These are phyloP conservation scores for Trametes cingulata DNA, from an alignment of 768 basidiomycete genomes.

Conservation along the genomic window DNA sequence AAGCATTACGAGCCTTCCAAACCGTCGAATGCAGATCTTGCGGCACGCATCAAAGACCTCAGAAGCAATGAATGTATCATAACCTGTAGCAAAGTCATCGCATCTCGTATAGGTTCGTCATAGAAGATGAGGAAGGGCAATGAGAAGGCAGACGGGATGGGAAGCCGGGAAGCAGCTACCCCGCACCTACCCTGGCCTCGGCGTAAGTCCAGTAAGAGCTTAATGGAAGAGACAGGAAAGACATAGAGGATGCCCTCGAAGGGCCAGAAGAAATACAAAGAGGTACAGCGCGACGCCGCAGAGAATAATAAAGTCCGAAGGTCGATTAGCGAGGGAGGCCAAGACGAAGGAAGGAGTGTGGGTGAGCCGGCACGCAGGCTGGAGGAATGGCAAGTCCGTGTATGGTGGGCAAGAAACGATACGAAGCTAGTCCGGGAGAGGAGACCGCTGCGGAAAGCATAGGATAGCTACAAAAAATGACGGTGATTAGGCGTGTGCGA, in stretches of 20 bases:
- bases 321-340: slow-evolving; percentile 8
- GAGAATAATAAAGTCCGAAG: background rate
- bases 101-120: slow-evolving; percentile 17
- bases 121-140: background rate
- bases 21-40: background rate
- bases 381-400: no score
- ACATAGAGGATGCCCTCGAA: background rate
- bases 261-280: background rate
- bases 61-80: background rate
- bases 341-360: background rate
- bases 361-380: background rate
- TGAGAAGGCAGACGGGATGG: background rate
- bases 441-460: no score
- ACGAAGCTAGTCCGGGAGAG: background rate
- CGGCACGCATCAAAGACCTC: background rate
- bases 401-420: slow-evolving; percentile 7
- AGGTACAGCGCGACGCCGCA: slow-evolving; percentile 6
- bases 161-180: background rate
- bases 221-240: background rate
- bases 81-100: slow-evolving; percentile 1
- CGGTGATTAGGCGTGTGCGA: background rate
- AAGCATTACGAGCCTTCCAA: no score
- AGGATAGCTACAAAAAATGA: background rate
- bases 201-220: background rate
- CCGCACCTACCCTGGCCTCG: background rate